These are phyloP conservation scores for Penicillium crystallinum DNA, from an alignment of 495 filamentous ascomycete genomes.

Conservation along the genomic window DNA sequence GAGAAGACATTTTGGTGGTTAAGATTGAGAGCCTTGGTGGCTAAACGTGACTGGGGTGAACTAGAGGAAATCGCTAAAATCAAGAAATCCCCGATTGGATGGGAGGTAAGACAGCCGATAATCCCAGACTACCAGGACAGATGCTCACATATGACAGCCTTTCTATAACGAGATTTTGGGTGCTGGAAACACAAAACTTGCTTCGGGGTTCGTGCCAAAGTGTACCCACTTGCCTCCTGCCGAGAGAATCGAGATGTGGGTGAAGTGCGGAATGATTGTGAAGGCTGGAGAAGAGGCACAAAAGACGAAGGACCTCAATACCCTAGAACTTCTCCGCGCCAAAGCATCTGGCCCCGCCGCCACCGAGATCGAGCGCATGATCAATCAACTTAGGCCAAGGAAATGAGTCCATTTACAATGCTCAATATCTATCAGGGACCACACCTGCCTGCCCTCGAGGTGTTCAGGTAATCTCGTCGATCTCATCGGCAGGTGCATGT, in stretches of 20 bases:
- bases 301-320: slow-evolving; percentile 68
- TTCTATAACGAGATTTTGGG: slow-evolving; percentile 86
- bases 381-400: slow-evolving; percentile 49
- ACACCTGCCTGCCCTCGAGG: slow-evolving; percentile 1
- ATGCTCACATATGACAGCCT: slow-evolving; percentile 49
- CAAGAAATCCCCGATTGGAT: slow-evolving; percentile 87
- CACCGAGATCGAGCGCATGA: slow-evolving; percentile 58
- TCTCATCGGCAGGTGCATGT: slow-evolving; percentile 28
- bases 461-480: slow-evolving; percentile 44
- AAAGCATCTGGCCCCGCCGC: slow-evolving; percentile 52
- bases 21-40: slow-evolving; percentile 80
- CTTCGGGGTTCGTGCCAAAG: slow-evolving; percentile 80
- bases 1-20: slow-evolving; percentile 91
- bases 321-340: slow-evolving; percentile 53
- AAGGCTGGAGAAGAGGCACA: slow-evolving; percentile 92
- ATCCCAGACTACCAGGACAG: slow-evolving; percentile 9
- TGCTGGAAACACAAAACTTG: slow-evolving; percentile 86
- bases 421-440: slow-evolving; percentile 4
- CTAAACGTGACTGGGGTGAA: slow-evolving; percentile 84
- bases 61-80: slow-evolving; percentile 71
- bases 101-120: slow-evolving; percentile 61
- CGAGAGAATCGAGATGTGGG: slow-evolving; percentile 85
- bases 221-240: slow-evolving; percentile 59
- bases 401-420: slow-evolving; percentile 29
- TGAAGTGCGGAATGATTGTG: slow-evolving; percentile 86